Evolutionary conservation across 768 basidiomycete genomes (phyloP).

Genomic region (Cantharellus anzutake): DNA sequence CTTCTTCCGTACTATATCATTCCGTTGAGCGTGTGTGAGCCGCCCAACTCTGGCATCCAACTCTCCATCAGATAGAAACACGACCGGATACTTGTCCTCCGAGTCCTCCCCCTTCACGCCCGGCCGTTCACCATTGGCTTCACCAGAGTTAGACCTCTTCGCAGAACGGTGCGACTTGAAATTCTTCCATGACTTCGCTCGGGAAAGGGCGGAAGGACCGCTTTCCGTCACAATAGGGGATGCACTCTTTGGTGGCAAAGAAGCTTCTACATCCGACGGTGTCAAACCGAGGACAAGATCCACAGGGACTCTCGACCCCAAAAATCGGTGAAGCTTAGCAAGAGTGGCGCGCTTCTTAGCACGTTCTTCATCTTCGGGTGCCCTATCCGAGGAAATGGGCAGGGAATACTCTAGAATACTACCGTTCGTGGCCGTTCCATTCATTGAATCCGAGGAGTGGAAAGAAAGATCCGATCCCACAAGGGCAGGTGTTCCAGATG

Average conservation of each 20-base stretch:
- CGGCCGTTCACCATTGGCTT: too few relatives aligned
- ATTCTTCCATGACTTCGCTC: neutral
- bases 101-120: too few relatives aligned
- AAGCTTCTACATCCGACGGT: neutral
- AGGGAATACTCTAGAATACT: neutral
- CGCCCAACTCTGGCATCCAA: neutral
- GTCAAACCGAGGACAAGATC: constrained; percentile 32
- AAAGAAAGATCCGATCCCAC: neutral
- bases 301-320: constrained; percentile 62
- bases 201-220: neutral
- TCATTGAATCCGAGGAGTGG: neutral
- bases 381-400: neutral
- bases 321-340: constrained; percentile 66
- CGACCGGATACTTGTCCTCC: neutral
- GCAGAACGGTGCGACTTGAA: neutral
- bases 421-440: neutral
- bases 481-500: neutral
- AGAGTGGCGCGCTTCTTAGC: constrained; percentile 45
- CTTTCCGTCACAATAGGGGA: neutral
- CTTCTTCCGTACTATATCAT: constrained; percentile 37
- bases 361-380: neutral
- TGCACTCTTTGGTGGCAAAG: neutral
- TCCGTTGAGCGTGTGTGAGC: neutral
- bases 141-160: neutral
- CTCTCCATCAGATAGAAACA: neutral